Evolutionary conservation across 1,139 yeast genomes (phyloP), one percentile per base, ranked within the genome.

Genomic region (Kurtzmaniella quercitrusa): DNA sequence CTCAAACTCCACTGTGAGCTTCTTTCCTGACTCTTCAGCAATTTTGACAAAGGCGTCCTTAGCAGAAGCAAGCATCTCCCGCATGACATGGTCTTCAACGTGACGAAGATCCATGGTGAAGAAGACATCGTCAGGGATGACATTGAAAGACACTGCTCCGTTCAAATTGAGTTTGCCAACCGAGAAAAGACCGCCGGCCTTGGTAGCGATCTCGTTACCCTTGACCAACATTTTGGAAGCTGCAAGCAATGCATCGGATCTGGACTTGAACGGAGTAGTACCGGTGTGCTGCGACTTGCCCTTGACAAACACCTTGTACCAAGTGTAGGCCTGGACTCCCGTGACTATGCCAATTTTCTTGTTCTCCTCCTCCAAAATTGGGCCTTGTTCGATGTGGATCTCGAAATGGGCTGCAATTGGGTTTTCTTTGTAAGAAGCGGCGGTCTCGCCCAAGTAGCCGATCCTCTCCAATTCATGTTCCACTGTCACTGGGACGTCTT

Each of bases 331-430:
- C 58, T 84, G 89, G 18, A 76, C 87, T 16, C 86, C 86, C 11
- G 70, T 67, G 3, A 83, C 89, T 37, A 83, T 68, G 18, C 90
- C 91, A 46, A 84, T 78, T 48, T 73, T 73, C 53, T 77, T 73
- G 1, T 71, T 54, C 34, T 70, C 73, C 19, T 70, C 70, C 57
- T 84, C 89, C 44, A 84, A 68, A 38, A 81, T 68, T 3, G 90
- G 89, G 5, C 90, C 91, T 60, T 84, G 91, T 56, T 84, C 90
- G 47, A 84, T 84, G 55, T 84, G 91, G 46, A 83, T 66, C 58
- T 84, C 91, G 57, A 84, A 82, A 61, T 84, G 89, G 4, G 84
- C 82, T 14, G 81, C 77, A 21, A 84, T 63, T 8, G 85, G 86
- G 49, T 79, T 79, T 17, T 60, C 64, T 47, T 65, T 55, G 56